These are phyloP conservation scores for Hypoxylon cercidicola DNA, from an alignment of 495 filamentous ascomycete species.

Conservation along the genomic window DNA sequence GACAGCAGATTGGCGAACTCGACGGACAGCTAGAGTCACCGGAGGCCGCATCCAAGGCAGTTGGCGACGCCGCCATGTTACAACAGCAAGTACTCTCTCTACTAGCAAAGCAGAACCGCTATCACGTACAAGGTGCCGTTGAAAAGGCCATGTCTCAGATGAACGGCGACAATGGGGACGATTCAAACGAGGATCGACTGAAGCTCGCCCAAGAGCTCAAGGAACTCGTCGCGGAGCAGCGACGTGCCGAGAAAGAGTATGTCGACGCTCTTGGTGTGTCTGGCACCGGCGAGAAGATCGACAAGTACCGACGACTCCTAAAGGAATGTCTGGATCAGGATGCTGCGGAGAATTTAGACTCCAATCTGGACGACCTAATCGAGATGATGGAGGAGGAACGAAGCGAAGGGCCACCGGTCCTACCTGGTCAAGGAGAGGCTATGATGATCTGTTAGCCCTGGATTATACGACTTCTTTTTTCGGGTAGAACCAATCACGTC, in stretches of 20 bases:
- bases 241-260: slow-evolving; percentile 55
- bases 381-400: slow-evolving; percentile 63
- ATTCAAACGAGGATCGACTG: slow-evolving; percentile 50
- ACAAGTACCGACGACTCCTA: slow-evolving; percentile 59
- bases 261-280: slow-evolving; percentile 57
- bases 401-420: slow-evolving; percentile 29
- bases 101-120: slow-evolving; percentile 54
- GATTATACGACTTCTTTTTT: neutral
- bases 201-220: slow-evolving; percentile 53
- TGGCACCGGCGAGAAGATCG: slow-evolving; percentile 60
- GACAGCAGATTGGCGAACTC: slow-evolving; percentile 60
- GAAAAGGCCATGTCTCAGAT: slow-evolving; percentile 47
- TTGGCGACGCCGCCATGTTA: slow-evolving; percentile 46
- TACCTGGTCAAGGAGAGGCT: slow-evolving; percentile 37
- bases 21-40: slow-evolving; percentile 55
- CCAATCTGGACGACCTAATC: slow-evolving; percentile 60
- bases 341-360: slow-evolving; percentile 58
- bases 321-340: slow-evolving; percentile 57
- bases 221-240: slow-evolving; percentile 51
- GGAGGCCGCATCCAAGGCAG: slow-evolving; percentile 54
- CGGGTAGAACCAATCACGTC: too few relatives aligned
- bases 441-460: slow-evolving; percentile 41
- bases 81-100: slow-evolving; percentile 52
- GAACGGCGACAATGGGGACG: slow-evolving; percentile 47
- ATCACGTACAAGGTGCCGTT: slow-evolving; percentile 50